Conservation (phyloP, 1,284 basidiomycete species). For the Cryptococcus sp. region DNA sequence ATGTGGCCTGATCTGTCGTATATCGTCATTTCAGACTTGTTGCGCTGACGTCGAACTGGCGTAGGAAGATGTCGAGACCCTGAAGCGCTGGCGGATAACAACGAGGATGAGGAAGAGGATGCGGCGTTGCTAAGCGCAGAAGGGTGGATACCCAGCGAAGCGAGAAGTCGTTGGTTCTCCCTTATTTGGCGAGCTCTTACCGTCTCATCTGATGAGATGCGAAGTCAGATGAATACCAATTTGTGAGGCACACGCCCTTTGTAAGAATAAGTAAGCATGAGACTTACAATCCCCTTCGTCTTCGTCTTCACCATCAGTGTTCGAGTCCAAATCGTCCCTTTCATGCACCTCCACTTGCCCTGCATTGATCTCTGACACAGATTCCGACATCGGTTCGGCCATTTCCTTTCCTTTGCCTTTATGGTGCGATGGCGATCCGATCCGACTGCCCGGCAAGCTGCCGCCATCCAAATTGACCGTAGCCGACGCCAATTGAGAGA, state of each 20-base stretch:
- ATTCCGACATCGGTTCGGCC: background rate
- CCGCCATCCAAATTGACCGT: too few relatives aligned
- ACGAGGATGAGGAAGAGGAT: constrained; percentile 2
- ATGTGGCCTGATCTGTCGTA: constrained; percentile 38
- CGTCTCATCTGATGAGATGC: constrained; percentile 25
- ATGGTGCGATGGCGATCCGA: background rate
- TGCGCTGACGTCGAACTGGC: constrained; percentile 3
- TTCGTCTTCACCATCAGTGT: constrained; percentile 13
- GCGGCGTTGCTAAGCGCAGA: background rate
- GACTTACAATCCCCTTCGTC: constrained; percentile 20
- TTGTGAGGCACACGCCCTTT: background rate
- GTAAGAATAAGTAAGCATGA: background rate
- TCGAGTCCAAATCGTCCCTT: constrained; percentile 1
- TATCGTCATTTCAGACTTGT: constrained; percentile 4
- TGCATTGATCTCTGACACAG: background rate
- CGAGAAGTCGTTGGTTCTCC: constrained; percentile 29
- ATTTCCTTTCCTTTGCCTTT: background rate
- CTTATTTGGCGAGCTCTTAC: constrained; percentile 25
- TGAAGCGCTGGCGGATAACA: background rate
- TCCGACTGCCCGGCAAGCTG: too few relatives aligned
- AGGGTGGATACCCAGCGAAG: constrained; percentile 20
- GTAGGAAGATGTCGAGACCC: background rate
- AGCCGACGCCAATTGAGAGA: too few relatives aligned
- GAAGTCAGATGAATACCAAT: constrained; percentile 7
- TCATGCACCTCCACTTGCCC: constrained; percentile 1